Evolutionary conservation across 1,284 basidiomycete genomes (phyloP).

Genomic region (Tremellales sp.): DNA sequence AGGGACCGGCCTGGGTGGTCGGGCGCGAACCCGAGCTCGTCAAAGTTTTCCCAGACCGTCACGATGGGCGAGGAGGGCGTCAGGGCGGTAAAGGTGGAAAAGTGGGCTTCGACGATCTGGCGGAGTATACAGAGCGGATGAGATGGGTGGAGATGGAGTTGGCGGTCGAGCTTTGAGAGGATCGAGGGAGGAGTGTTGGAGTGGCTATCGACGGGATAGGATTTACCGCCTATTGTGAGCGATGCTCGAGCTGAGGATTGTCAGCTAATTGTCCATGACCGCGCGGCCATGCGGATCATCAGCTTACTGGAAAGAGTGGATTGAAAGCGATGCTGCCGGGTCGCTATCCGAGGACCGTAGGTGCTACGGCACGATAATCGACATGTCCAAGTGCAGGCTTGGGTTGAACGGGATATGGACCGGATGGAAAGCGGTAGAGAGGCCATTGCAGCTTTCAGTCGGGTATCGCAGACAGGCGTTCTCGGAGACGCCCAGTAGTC

Average conservation of each 20-base stretch:
- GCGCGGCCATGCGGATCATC: too few species aligned
- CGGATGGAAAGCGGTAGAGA: too few species aligned
- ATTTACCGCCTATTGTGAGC: slow-evolving; percentile 30
- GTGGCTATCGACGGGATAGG: slow-evolving; percentile 66
- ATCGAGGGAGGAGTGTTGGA: slow-evolving; percentile 87
- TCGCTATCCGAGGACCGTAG: too few species aligned
- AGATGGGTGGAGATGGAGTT: slow-evolving; percentile 67
- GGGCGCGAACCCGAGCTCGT: slow-evolving; percentile 86
- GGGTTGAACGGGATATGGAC: too few species aligned
- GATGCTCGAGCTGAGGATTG: slow-evolving; percentile 6
- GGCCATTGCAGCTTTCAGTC: too few species aligned
- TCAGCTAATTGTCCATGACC: too few species aligned
- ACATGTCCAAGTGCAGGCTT: too few species aligned
- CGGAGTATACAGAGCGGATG: slow-evolving; percentile 89
- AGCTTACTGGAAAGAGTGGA: too few species aligned
- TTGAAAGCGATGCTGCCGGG: too few species aligned
- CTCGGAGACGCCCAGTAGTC: too few species aligned
- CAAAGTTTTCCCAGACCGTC: slow-evolving; percentile 89
- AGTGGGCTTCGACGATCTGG: slow-evolving; percentile 77
- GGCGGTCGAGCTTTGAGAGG: slow-evolving; percentile 65
- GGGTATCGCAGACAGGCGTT: too few species aligned
- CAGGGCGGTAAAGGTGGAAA: slow-evolving; percentile 58
- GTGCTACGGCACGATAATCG: too few species aligned
- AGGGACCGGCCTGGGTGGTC: slow-evolving; percentile 89
- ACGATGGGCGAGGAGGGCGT: slow-evolving; percentile 78